phyloP scores from a whole-genome alignment of 23 red algal species.

The Gracilaria vermiculophylla region DNA sequence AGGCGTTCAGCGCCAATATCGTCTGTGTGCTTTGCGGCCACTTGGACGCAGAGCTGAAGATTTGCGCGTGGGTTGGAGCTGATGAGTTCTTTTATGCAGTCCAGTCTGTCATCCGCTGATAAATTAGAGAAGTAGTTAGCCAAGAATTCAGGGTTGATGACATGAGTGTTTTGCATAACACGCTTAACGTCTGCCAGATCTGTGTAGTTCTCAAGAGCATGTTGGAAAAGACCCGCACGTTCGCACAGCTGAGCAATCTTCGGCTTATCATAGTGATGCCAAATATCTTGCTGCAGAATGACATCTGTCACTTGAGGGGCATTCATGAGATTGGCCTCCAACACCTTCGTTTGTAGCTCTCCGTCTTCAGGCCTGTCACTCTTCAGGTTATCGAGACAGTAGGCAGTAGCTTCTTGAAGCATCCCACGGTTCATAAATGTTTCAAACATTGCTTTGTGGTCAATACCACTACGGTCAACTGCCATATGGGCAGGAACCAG shows the following conservation, averaged over 20 bases:
- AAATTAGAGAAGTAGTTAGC: slow-evolving; percentile 86
- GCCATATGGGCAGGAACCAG: slow-evolving; percentile 74
- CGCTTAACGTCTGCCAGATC: slow-evolving; percentile 94
- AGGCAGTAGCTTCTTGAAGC: slow-evolving; percentile 92
- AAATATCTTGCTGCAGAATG: slow-evolving; percentile 93
- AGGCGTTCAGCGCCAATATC: slow-evolving; percentile 83
- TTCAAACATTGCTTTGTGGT: slow-evolving; percentile 87
- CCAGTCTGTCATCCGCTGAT: slow-evolving; percentile 80
- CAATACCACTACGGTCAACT: slow-evolving; percentile 68
- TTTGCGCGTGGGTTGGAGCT: slow-evolving; percentile 86
- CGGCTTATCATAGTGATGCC: slow-evolving; percentile 84
- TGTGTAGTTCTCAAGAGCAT: slow-evolving; percentile 86
- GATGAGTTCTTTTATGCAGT: slow-evolving; percentile 90
- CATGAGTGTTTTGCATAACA: slow-evolving; percentile 93
- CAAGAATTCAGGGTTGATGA: slow-evolving; percentile 89
- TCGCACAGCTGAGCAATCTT: slow-evolving; percentile 92
- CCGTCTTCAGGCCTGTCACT: slow-evolving; percentile 84
- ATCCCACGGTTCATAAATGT: slow-evolving; percentile 95
- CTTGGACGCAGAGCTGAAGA: slow-evolving; percentile 80
- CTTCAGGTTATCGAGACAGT: slow-evolving; percentile 91
- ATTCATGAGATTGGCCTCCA: slow-evolving; percentile 89
- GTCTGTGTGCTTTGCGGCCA: slow-evolving; percentile 92
- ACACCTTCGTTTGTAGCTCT: slow-evolving; percentile 91
- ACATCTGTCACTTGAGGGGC: slow-evolving; percentile 98
- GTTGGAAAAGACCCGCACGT: slow-evolving; percentile 93